Evolutionary conservation across 129 eudicot species (phyloP).

Genomic region (Kitagawia praeruptora): DNA sequence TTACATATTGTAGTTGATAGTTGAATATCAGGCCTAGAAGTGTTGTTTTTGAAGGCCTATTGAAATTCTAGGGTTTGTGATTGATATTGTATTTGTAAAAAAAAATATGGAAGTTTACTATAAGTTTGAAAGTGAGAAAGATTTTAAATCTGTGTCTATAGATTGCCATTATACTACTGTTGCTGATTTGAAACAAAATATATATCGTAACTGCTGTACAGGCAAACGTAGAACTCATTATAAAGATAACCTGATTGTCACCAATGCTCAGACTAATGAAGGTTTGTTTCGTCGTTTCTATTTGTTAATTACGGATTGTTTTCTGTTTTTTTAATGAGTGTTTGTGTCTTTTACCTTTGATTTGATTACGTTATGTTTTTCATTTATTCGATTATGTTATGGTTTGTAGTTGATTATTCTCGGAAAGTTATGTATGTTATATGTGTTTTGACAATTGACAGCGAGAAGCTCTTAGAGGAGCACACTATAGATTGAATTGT

Average conservation of each 20-base stretch:
- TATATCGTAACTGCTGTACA: not conserved
- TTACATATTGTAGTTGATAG: conserved; percentile 19
- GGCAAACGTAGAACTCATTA: no score
- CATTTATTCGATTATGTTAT: no score
- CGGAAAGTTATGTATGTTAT: not conserved
- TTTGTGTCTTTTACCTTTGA: not conserved
- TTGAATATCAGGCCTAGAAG: conserved; percentile 40
- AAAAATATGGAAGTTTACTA: conserved; percentile 89
- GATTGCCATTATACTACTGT: conserved; percentile 90
- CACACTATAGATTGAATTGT: conserved; percentile 5
- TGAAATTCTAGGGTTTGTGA: conserved; percentile 31
- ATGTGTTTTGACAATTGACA: conserved; percentile 5
- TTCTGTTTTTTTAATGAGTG: not conserved
- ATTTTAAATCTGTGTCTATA: conserved; percentile 67
- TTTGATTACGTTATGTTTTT: not conserved
- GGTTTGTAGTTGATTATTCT: not conserved
- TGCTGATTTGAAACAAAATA: conserved; percentile 70
- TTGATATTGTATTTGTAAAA: conserved; percentile 28
- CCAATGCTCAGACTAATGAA: conserved; percentile 96
- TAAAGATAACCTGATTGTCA: conserved; percentile 53
- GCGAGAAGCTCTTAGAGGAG: conserved; percentile 15
- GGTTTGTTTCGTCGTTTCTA: conserved; percentile 52
- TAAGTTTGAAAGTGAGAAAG: conserved; percentile 95
- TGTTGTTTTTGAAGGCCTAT: conserved; percentile 27
- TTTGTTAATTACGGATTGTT: not conserved